These are phyloP conservation scores for Licmophora abbreviata DNA, from an alignment of 108 stramenopile genomes.

Conservation along the genomic window DNA sequence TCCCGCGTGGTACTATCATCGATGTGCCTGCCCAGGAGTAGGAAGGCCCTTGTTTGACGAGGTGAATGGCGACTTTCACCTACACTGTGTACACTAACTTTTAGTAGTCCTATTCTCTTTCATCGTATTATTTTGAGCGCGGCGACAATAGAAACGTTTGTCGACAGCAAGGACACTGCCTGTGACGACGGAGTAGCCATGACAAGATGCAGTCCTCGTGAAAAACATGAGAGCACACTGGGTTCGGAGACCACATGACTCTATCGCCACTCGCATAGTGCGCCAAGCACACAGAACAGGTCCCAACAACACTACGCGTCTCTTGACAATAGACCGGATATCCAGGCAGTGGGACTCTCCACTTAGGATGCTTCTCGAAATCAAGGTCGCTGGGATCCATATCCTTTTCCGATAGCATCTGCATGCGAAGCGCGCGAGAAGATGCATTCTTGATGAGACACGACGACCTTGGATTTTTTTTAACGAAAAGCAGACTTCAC, in stretches of 20 bases:
- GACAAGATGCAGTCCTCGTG: constrained; percentile 15
- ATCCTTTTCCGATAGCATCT: too few relatives aligned
- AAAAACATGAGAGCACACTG: constrained; percentile 6
- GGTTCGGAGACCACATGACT: constrained; percentile 7
- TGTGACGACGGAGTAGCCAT: constrained; percentile 10
- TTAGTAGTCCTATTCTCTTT: not conserved
- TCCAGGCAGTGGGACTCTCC: not conserved
- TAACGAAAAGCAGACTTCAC: not conserved
- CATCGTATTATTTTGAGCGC: not conserved
- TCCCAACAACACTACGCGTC: not conserved
- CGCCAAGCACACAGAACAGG: not conserved
- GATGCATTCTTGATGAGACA: not conserved
- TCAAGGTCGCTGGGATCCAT: not conserved
- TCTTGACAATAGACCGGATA: not conserved
- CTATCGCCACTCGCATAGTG: not conserved
- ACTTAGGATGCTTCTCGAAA: not conserved
- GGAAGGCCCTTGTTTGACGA: not conserved
- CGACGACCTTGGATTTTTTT: not conserved
- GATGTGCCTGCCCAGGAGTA: not conserved
- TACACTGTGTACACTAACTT: not conserved
- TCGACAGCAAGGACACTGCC: constrained; percentile 13
- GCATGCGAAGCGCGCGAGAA: too few relatives aligned
- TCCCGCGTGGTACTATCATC: not conserved
- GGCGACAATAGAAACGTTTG: constrained; percentile 7
- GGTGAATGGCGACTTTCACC: not conserved